A percentile compares a stretch with the other conserved stretches of the same genome.
phyloP scores from a whole-genome alignment of 2,329 filamentous ascomycete genomes.

The Gyromitra esculenta region DNA sequence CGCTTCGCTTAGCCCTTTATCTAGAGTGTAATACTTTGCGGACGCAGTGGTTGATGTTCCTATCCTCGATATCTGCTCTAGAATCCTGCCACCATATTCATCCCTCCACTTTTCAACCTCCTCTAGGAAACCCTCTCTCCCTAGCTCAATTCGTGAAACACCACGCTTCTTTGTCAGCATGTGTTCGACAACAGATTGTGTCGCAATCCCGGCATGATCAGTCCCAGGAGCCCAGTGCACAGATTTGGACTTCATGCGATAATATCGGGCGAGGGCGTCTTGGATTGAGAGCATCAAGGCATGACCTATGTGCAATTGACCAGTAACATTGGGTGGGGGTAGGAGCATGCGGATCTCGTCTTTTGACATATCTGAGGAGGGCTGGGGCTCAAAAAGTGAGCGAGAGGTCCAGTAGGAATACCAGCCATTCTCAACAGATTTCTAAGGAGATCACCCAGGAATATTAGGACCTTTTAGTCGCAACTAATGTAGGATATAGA shows the following conservation, averaged over 20 bases:
- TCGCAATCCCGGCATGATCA: constrained; percentile 57
- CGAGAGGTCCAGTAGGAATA: constrained; percentile 54
- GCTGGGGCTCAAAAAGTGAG: constrained; percentile 50
- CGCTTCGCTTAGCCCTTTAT: constrained; percentile 47
- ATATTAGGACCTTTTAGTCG: constrained; percentile 18
- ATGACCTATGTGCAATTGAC: constrained; percentile 57
- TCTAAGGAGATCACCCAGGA: constrained; percentile 19
- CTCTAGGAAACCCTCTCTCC: constrained; percentile 49
- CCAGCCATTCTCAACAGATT: constrained; percentile 53
- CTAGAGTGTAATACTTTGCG: constrained; percentile 55
- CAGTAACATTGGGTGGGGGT: constrained; percentile 57
- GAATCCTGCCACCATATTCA: constrained; percentile 52
- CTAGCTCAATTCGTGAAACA: constrained; percentile 47
- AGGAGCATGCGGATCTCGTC: constrained; percentile 54
- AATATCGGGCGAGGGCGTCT: constrained; percentile 56
- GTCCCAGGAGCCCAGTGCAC: constrained; percentile 56
- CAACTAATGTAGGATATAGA: constrained; percentile 11
- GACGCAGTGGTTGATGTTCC: constrained; percentile 55
- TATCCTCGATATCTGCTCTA: constrained; percentile 52
- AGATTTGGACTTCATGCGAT: constrained; percentile 55
- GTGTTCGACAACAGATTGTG: constrained; percentile 56
- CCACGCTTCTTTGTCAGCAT: constrained; percentile 53
- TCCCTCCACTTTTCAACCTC: constrained; percentile 54
- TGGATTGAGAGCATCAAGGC: constrained; percentile 56
- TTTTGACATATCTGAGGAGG: constrained; percentile 19